Evolutionary conservation across 225 moss, liverwort and hornwort species (phyloP).

Genomic region (Anthoceros angustus): DNA sequence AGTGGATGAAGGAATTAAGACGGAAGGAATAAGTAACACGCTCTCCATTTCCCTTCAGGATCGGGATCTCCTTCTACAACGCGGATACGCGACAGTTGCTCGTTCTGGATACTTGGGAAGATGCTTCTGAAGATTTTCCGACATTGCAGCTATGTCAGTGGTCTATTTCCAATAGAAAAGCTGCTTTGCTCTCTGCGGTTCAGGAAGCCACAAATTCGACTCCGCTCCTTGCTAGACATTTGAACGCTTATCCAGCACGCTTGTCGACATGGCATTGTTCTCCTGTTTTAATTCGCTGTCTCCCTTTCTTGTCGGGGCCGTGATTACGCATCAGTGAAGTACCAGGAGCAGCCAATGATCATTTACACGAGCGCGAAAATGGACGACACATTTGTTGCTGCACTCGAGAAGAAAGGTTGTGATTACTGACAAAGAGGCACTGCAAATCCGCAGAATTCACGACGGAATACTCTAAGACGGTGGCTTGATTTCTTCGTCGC

Average conservation of each 20-base stretch:
- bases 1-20: too few species aligned
- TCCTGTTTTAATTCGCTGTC: not conserved
- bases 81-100: conserved; percentile 53
- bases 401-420: conserved; percentile 59
- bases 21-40: not conserved
- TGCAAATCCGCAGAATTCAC: not conserved
- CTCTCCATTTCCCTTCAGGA: conserved; percentile 21
- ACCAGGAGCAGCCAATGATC: conserved; percentile 58
- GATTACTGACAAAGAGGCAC: not conserved
- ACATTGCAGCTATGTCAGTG: conserved; percentile 71
- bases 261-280: too few species aligned
- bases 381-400: conserved; percentile 61
- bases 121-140: conserved; percentile 48
- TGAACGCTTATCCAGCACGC: too few species aligned
- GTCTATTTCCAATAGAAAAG: not conserved
- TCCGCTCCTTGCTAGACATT: too few species aligned
- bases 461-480: not conserved
- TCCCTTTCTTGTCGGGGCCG: not conserved
- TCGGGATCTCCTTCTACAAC: conserved; percentile 82
- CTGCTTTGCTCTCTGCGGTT: not conserved
- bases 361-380: conserved; percentile 92
- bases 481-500: not conserved
- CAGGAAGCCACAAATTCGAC: not conserved
- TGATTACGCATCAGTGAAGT: conserved; percentile 15
- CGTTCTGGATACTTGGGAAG: conserved; percentile 80